These are phyloP conservation scores for Neoarthrinium moseri DNA, from an alignment of 2,329 filamentous ascomycete genomes.

Conservation along the genomic window DNA sequence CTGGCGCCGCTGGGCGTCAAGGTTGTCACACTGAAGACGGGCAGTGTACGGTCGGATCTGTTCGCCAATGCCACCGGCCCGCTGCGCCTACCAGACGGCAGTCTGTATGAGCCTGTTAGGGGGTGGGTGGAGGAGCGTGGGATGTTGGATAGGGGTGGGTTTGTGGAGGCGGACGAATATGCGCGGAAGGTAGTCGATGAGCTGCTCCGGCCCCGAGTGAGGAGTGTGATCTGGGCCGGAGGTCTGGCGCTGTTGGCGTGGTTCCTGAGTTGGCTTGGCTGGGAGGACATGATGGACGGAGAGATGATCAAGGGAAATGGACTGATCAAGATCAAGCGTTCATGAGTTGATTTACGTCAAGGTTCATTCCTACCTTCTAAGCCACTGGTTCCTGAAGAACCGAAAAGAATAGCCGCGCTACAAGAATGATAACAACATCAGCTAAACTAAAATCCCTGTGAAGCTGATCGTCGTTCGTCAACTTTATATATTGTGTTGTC, in stretches of 20 bases:
- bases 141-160: neutral
- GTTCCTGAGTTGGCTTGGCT: slow-evolving; percentile 7
- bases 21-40: slow-evolving; percentile 8
- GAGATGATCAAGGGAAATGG: slow-evolving; percentile 1
- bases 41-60: slow-evolving; percentile 2
- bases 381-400: too few species aligned
- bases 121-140: slow-evolving; percentile 1
- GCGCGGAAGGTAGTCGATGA: neutral
- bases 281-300: neutral
- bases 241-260: slow-evolving; percentile 3
- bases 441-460: too few species aligned
- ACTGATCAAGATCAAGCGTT: neutral
- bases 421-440: too few species aligned
- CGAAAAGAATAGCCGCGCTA: too few species aligned
- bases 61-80: slow-evolving; percentile 1
- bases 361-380: too few species aligned
- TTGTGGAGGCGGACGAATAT: neutral
- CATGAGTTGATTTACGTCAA: too few species aligned
- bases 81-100: neutral
- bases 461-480: too few species aligned
- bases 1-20: slow-evolving; percentile 10
- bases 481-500: too few species aligned
- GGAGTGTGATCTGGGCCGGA: neutral
- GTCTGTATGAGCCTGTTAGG: neutral
- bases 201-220: neutral